Conservation (phyloP, 2,329 filamentous ascomycete species). For the Aspergillus ibericus region DNA sequence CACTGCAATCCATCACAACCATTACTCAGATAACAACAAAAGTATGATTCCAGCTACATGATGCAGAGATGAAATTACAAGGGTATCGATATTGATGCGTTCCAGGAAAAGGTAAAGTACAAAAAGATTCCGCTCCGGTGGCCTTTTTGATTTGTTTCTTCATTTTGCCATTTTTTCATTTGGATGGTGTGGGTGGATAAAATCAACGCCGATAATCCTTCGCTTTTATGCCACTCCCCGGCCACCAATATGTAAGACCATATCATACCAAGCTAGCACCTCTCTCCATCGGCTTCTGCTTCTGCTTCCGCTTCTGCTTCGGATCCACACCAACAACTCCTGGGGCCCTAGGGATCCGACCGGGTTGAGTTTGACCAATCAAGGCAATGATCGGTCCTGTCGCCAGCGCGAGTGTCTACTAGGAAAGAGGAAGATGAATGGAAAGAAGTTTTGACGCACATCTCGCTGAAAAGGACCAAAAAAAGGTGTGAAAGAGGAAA, state of each 20-base stretch:
- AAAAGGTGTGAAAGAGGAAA: conserved; percentile 12
- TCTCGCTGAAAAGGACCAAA: conserved; percentile 16
- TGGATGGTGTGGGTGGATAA: conserved; percentile 1
- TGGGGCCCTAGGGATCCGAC: neutral
- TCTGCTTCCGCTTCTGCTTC: neutral
- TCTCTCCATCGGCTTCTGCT: neutral
- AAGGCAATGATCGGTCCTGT: neutral
- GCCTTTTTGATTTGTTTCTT: conserved; percentile 13
- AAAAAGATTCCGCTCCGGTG: conserved; percentile 19
- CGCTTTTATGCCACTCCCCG: conserved; percentile 19
- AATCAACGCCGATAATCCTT: neutral
- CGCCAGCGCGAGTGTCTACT: conserved; percentile 13
- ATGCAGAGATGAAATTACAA: conserved; percentile 22
- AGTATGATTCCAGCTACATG: neutral
- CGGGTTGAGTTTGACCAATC: neutral
- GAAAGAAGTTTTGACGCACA: conserved; percentile 19
- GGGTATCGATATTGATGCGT: conserved; percentile 39
- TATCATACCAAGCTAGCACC: neutral
- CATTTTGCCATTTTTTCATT: conserved; percentile 20
- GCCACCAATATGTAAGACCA: conserved; percentile 9
- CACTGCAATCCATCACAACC: too few species aligned
- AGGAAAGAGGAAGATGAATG: conserved; percentile 16
- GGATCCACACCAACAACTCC: conserved; percentile 6
- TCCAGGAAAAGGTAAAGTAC: conserved; percentile 24
- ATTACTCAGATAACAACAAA: too few species aligned